Conservation (phyloP, 768 basidiomycete species). For the Crassisporium funariophilum region DNA sequence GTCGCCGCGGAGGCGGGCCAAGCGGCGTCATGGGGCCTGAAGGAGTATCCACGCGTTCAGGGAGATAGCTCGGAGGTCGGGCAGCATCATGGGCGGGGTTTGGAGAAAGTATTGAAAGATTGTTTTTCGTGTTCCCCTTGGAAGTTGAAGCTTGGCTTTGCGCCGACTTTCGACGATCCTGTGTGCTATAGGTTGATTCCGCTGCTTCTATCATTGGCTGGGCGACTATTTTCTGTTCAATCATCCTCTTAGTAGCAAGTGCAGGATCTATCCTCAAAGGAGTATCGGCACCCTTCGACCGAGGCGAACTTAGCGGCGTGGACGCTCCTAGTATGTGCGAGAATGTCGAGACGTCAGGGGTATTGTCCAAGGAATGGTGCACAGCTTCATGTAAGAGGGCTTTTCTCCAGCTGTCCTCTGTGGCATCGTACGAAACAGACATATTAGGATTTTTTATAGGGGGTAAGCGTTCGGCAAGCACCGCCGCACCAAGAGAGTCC, state of each 20-base stretch:
- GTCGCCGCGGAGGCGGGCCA: conserved; percentile 64
- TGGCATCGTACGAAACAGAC: conserved; percentile 52
- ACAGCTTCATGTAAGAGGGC: conserved; percentile 78
- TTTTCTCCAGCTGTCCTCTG: conserved; percentile 71
- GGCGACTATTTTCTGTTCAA: conserved; percentile 36
- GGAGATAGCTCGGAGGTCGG: conserved; percentile 46
- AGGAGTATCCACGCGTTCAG: conserved; percentile 67
- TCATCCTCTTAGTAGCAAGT: conserved; percentile 24
- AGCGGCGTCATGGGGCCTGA: conserved; percentile 59
- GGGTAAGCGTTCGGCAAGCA: conserved; percentile 75
- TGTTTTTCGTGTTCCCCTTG: conserved; percentile 24
- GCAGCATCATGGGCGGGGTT: conserved; percentile 25
- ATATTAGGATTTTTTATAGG: conserved; percentile 64
- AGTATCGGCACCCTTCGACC: conserved; percentile 16
- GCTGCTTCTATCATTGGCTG: conserved; percentile 46
- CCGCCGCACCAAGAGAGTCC: conserved; percentile 74
- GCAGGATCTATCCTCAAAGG: conserved; percentile 19
- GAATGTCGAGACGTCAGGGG: conserved; percentile 49
- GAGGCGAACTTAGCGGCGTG: conserved; percentile 42
- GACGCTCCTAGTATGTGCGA: conserved; percentile 40
- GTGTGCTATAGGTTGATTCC: conserved; percentile 23
- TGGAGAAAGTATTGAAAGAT: conserved; percentile 25
- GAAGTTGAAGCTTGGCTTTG: conserved; percentile 28
- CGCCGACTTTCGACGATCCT: conserved; percentile 31
- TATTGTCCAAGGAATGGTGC: conserved; percentile 68